Percentiles rank a stretch among this genome's conserved stretches.
Evolutionary conservation across 23 red algal genomes (phyloP).

Genomic region (Gracilaria domingensis): DNA sequence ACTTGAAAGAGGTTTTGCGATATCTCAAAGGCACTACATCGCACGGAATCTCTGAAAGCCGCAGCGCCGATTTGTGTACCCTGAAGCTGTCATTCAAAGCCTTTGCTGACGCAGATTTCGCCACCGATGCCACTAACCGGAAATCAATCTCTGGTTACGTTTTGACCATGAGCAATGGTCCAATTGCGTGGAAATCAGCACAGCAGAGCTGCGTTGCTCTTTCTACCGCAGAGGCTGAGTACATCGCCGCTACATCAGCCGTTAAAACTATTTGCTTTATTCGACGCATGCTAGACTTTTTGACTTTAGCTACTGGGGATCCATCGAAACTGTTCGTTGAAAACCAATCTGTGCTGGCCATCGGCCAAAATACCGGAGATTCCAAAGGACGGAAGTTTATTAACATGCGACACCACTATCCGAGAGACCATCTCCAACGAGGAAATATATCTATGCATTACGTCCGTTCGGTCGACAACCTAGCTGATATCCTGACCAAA

Average conservation of each 20-base stretch:
- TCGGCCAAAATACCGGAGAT: slow-evolving; percentile 23
- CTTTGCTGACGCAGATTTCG: too few species aligned
- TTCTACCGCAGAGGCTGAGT: too few species aligned
- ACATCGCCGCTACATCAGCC: slow-evolving; percentile 10
- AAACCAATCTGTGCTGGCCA: slow-evolving; percentile 3
- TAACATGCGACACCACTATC: slow-evolving; percentile 32
- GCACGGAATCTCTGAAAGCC: too few species aligned
- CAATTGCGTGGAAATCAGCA: too few species aligned
- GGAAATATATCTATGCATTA: background rate
- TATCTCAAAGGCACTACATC: too few species aligned
- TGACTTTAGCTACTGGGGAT: background rate
- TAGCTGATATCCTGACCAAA: slow-evolving; percentile 44
- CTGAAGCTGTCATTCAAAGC: too few species aligned
- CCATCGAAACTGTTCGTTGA: slow-evolving; percentile 12
- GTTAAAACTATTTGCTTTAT: slow-evolving; percentile 6
- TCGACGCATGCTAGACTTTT: background rate
- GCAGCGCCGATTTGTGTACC: too few species aligned
- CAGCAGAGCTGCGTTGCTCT: too few species aligned
- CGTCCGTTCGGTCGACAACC: background rate
- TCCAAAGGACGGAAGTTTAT: slow-evolving; percentile 47
- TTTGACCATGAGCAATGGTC: too few species aligned
- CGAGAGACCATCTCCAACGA: slow-evolving; percentile 23
- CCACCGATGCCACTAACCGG: too few species aligned
- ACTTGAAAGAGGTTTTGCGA: too few species aligned
- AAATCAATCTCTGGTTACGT: too few species aligned